Evolutionary conservation across 2,329 filamentous ascomycete species (phyloP).

Genomic region (Didymellaceae sp.): DNA sequence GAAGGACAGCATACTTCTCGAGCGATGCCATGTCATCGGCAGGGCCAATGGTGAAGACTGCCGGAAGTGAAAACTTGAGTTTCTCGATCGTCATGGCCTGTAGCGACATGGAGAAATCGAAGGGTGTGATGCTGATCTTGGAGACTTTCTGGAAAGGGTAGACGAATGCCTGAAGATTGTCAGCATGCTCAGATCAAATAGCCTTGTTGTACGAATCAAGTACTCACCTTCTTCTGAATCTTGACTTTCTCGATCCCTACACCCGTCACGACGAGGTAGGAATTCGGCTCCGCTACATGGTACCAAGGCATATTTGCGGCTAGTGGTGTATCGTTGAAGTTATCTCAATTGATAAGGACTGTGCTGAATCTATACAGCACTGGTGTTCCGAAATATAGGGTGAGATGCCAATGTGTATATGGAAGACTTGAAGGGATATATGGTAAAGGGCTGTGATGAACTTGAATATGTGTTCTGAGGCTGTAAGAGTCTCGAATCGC

Average conservation of each 20-base stretch:
- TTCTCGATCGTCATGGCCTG: constrained; percentile 92
- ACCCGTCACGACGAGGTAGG: constrained; percentile 88
- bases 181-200: constrained; percentile 27
- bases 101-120: constrained; percentile 81
- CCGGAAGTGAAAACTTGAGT: constrained; percentile 79
- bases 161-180: constrained; percentile 39
- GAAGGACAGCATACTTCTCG: constrained; percentile 80
- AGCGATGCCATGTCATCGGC: constrained; percentile 73
- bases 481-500: not conserved
- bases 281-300: constrained; percentile 74
- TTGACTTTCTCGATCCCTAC: constrained; percentile 74
- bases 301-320: constrained; percentile 59
- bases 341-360: not conserved
- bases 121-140: constrained; percentile 68
- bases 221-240: constrained; percentile 74
- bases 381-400: too few species aligned
- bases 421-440: too few species aligned
- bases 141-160: constrained; percentile 50
- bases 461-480: too few species aligned
- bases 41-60: constrained; percentile 86
- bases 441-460: too few species aligned
- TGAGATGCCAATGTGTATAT: too few species aligned
- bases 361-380: too few species aligned
- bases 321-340: not conserved
- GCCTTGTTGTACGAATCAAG: not conserved